Base-by-base conservation (phyloP, 768 basidiomycete species). In the Pleurotus salmoneostramineus region DNA sequence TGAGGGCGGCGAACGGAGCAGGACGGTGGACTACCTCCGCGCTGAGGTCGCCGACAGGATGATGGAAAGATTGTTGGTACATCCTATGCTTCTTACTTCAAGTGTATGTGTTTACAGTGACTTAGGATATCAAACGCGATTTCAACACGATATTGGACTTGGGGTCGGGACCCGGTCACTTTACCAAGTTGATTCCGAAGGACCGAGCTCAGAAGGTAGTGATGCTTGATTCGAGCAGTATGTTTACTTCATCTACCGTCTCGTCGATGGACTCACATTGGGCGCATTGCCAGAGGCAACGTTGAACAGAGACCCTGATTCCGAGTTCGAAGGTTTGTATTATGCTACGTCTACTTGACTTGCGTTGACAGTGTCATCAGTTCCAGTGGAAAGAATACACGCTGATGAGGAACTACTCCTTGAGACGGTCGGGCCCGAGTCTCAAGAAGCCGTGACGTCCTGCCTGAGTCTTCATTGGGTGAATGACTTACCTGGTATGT, bases 381-480 rank as follows among this genome's bases (percentile, higher is more conserved):
- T n/a, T 15, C 52, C 42, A 98, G 95, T 95, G 37, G 78, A 88
- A 62, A 83, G 96, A 36, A 78, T 89, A 58, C 85, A 88, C 60
- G 86, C 81, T 45, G 93, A 97, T 60, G 95, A 98, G 68, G 95
- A 98, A 69, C 76, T 81, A 34, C 72, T 98, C 1, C 77, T 95
- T 2, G 73, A 83, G 44, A 69, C 77, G 15, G 74, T 98, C 8
- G 76, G 80, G 4, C 84, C 77, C 2, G 81, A 89, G 60, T 91
- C 93, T 11, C 89, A 95, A 67, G 96, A 98, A 66, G 93, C 91
- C 14, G 83, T 98, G 47, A 86, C 97, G 27, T 95, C 93, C 10
- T 95, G 93, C 68, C 80, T 97, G 3, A 89, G 87, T 63, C 78
- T 98, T 44, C 97, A 99, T 61, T 99, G 97, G 97, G 84, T 97